Evolutionary conservation across 176 grass and related monocot species (phyloP), one percentile per base, ranked within the genome.

Genomic region (Zoysia pacifica): DNA sequence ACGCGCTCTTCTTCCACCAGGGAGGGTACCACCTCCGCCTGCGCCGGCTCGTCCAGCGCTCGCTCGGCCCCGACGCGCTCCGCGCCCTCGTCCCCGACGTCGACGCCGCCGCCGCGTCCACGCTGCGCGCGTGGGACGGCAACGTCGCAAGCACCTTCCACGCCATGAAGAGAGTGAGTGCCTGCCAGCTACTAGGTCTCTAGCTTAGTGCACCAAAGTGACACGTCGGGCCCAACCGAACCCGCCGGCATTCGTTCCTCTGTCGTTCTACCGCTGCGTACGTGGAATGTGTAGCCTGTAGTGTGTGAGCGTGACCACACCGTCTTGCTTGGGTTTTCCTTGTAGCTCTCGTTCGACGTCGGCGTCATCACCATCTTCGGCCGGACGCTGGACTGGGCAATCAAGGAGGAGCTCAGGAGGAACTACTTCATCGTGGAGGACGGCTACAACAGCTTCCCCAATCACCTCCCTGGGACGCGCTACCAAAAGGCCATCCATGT

Each of bases 401-500:
- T 65, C 55, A 87, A 67, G 69, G 52, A 67, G 54, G 88, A 85
- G 77, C 63, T 93, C 12, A 83, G 78, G 70, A 73, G 35, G 58
- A 80, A 83, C 79, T 93, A 88, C 79, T 64, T 63, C 74, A 36
- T 65, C 75, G 50, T 93, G 14, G 88, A 93, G 78, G 80, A 62
- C 13, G 91, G 91, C 49, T 93, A 93, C 79, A 93, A 93, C 69
- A 83, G 85, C 52, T 86, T 90, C 82, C 82, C 91, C 72, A 87
- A 18, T 61, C 56, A 6, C 59, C 48, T 93, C 62, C 88, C 85
- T 2, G 58, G 78, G 7, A 90, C 79, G 1, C 48, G 77, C 41
- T 90, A 80, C 88, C 12, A 51, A 69, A 82, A 86, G 58, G 91
- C 91, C 68, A 85, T 93, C 67, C 79, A 88, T 18, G 91, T 93